phyloP scores from a whole-genome alignment of 2,329 filamentous ascomycete genomes.

The Colletotrichum limetticola region DNA sequence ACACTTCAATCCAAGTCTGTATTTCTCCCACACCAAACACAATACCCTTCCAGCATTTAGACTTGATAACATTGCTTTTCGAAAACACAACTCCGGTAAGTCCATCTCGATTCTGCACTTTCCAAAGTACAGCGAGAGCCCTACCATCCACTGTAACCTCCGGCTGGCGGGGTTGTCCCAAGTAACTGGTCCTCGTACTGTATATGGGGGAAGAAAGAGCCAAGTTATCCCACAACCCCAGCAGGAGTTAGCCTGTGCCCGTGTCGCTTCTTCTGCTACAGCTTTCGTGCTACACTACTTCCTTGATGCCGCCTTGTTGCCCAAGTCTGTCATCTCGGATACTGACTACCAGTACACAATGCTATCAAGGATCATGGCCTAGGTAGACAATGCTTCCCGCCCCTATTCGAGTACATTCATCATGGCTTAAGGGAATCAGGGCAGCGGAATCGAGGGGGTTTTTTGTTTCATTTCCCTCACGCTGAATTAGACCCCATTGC shows the following conservation, averaged over 20 bases:
- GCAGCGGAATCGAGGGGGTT: background rate
- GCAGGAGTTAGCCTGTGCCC: background rate
- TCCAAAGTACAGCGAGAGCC: background rate
- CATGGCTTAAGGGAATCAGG: background rate
- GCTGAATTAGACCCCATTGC: constrained; percentile 1
- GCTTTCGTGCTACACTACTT: background rate
- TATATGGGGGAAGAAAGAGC: background rate
- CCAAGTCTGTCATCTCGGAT: background rate
- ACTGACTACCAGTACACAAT: no score
- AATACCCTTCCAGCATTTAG: background rate
- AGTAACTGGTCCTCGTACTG: background rate
- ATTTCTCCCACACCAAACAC: background rate
- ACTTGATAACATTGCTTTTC: constrained; percentile 7
- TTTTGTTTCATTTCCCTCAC: background rate
- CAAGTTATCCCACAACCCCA: background rate
- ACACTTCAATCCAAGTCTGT: background rate
- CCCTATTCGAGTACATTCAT: background rate
- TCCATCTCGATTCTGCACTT: background rate
- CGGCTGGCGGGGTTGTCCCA: background rate
- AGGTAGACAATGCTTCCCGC: background rate
- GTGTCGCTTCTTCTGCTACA: background rate
- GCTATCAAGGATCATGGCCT: background rate
- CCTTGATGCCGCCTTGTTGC: no score
- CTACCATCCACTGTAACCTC: background rate
- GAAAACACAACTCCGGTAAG: background rate